Evolutionary conservation across 1,139 yeast genomes (phyloP).

Genomic region (Blastobotrys ciferrii): DNA sequence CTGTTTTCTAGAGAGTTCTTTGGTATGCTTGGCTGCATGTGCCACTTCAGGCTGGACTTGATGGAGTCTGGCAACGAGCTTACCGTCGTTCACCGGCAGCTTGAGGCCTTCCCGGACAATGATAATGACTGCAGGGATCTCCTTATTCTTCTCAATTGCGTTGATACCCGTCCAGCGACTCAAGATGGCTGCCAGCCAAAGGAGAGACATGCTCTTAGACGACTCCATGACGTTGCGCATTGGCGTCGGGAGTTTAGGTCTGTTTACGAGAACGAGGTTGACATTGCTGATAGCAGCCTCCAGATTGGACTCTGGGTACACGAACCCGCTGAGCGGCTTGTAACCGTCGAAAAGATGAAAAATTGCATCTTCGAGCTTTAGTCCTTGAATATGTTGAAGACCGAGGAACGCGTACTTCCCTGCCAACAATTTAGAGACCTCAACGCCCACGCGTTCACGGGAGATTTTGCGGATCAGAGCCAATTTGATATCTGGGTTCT

Average conservation of each 20-base stretch:
- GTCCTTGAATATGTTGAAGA: conserved; percentile 53
- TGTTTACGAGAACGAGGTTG: not conserved
- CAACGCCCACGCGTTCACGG: conserved; percentile 87
- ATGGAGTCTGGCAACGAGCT: conserved; percentile 47
- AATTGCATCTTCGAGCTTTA: conserved; percentile 56
- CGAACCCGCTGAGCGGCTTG: not conserved
- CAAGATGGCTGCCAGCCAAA: conserved; percentile 30
- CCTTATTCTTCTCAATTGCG: conserved; percentile 43
- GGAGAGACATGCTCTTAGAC: not conserved
- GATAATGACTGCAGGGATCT: conserved; percentile 40
- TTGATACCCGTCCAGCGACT: conserved; percentile 48
- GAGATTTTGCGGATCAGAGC: conserved; percentile 75
- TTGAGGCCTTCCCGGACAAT: conserved; percentile 70
- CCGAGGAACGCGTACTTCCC: conserved; percentile 67
- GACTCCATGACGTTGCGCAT: not conserved
- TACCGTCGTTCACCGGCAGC: conserved; percentile 58
- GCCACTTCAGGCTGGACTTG: conserved; percentile 33
- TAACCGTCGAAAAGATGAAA: conserved; percentile 37
- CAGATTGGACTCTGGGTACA: conserved; percentile 11
- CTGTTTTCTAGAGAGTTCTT: conserved; percentile 45
- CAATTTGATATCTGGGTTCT: conserved; percentile 50
- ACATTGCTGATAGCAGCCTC: conserved; percentile 4
- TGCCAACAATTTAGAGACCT: conserved; percentile 69
- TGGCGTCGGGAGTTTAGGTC: not conserved
- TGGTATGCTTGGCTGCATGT: not conserved